A percentile compares a stretch with the other conserved stretches of the same genome.
Conservation (phyloP, 2,329 filamentous ascomycete genomes). For the Aspergillaceae sp. region DNA sequence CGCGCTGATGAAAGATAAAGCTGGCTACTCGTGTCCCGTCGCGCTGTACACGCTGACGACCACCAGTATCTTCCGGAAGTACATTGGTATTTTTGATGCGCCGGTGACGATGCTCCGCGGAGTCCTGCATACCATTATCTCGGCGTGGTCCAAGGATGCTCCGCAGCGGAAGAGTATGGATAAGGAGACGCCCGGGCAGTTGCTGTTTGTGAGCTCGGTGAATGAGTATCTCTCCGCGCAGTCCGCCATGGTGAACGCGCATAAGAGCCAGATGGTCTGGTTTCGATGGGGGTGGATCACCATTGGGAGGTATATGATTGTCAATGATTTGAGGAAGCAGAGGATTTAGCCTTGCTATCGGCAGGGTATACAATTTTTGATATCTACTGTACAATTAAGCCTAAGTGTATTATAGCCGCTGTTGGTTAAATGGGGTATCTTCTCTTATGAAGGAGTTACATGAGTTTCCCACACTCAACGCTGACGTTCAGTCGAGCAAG, state of each 20-base stretch:
- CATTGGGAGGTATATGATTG: slow-evolving; percentile 84
- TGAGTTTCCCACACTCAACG: too few relatives aligned
- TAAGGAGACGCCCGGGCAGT: slow-evolving; percentile 44
- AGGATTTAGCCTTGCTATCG: slow-evolving; percentile 26
- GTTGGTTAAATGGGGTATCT: too few relatives aligned
- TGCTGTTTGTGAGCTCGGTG: slow-evolving; percentile 66
- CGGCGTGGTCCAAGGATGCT: slow-evolving; percentile 24
- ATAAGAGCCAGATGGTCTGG: slow-evolving; percentile 97
- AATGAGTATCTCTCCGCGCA: slow-evolving; percentile 59
- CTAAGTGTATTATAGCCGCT: too few relatives aligned
- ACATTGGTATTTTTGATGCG: slow-evolving; percentile 65
- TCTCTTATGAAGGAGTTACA: too few relatives aligned
- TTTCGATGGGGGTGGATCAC: slow-evolving; percentile 95
- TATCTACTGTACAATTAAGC: too few relatives aligned
- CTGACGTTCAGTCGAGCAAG: too few relatives aligned
- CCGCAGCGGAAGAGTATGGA: slow-evolving; percentile 5
- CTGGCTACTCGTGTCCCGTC: slow-evolving; percentile 63
- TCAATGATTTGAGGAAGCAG: slow-evolving; percentile 72
- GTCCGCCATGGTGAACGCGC: slow-evolving; percentile 78
- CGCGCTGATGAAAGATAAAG: slow-evolving; percentile 53
- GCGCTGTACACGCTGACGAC: slow-evolving; percentile 77
- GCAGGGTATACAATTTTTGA: too few relatives aligned
- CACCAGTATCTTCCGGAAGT: slow-evolving; percentile 69
- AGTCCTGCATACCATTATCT: slow-evolving; percentile 26
- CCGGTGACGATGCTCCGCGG: slow-evolving; percentile 59